phyloP scores from a whole-genome alignment of 805 yeast genomes.

The Starmerella tilneyi region DNA sequence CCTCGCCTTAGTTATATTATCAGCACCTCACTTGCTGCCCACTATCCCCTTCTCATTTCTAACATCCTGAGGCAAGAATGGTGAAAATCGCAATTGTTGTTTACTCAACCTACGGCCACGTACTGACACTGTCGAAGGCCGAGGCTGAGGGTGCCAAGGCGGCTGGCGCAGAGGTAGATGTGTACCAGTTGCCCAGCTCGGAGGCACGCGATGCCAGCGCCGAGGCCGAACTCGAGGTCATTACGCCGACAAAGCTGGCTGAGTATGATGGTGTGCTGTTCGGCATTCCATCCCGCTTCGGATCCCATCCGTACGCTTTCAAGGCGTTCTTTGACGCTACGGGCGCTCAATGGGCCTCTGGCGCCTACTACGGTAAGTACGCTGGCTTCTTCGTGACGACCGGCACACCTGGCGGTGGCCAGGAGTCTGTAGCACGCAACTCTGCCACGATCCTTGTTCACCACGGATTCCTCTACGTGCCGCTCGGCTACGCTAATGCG shows the following conservation, averaged over 20 bases:
- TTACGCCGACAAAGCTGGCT: constrained; percentile 46
- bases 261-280: constrained; percentile 72
- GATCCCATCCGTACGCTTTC: constrained; percentile 70
- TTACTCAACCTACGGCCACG: constrained; percentile 74
- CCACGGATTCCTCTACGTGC: constrained; percentile 72
- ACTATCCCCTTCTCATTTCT: background rate
- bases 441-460: constrained; percentile 57
- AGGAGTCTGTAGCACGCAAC: constrained; percentile 59
- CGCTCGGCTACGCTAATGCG: constrained; percentile 64
- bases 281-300: constrained; percentile 81
- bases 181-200: constrained; percentile 51
- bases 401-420: constrained; percentile 75
- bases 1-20: constrained; percentile 9
- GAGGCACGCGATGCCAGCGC: constrained; percentile 48
- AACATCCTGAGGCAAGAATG: constrained; percentile 16
- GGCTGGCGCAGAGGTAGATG: constrained; percentile 58
- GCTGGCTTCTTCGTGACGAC: constrained; percentile 65
- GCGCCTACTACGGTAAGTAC: constrained; percentile 62
- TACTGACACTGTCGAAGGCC: constrained; percentile 55
- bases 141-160: constrained; percentile 57
- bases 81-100: constrained; percentile 41
- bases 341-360: constrained; percentile 69
- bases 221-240: constrained; percentile 40
- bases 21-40: constrained; percentile 4
- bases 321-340: constrained; percentile 67